A percentile compares a stretch with the other conserved stretches of the same genome.
These are phyloP conservation scores for Podospora anserina DNA, from an alignment of 495 filamentous ascomycete genomes.

Conservation along the genomic window DNA sequence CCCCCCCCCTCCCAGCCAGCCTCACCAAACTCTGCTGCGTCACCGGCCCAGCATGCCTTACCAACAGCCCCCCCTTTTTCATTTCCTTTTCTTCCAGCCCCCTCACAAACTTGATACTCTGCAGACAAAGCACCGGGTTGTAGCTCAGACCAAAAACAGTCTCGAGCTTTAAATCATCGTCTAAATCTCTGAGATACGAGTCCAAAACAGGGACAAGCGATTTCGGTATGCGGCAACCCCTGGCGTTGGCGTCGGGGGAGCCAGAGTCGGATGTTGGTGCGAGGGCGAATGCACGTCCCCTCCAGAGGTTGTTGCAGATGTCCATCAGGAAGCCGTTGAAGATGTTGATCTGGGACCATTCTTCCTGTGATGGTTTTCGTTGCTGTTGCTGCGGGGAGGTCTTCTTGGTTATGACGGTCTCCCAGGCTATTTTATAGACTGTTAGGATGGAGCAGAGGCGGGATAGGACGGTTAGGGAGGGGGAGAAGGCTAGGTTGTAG, in stretches of 20 bases:
- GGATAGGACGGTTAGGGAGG: slow-evolving; percentile 62
- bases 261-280: too few species aligned
- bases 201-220: slow-evolving; percentile 48
- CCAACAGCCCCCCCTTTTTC: slow-evolving; percentile 34
- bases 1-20: slow-evolving; percentile 65
- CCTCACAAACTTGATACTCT: slow-evolving; percentile 66
- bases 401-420: slow-evolving; percentile 50
- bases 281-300: slow-evolving; percentile 61
- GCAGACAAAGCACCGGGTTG: slow-evolving; percentile 60
- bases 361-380: slow-evolving; percentile 38
- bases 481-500: slow-evolving; percentile 65
- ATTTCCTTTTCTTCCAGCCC: slow-evolving; percentile 58
- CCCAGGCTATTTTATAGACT: slow-evolving; percentile 73
- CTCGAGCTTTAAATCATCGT: slow-evolving; percentile 46
- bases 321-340: slow-evolving; percentile 92
- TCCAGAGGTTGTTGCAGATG: slow-evolving; percentile 82
- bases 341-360: slow-evolving; percentile 55
- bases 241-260: slow-evolving; percentile 62
- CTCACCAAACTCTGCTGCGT: slow-evolving; percentile 61
- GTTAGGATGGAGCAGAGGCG: slow-evolving; percentile 64
- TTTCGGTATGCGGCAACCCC: slow-evolving; percentile 64
- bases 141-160: slow-evolving; percentile 68
- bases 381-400: background rate
- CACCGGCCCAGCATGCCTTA: slow-evolving; percentile 71
- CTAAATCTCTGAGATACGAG: slow-evolving; percentile 40